Evolutionary conservation across 257 asterid species (phyloP), one percentile per base, ranked within the genome.

Genomic region (Jacaranda mimosifolia): DNA sequence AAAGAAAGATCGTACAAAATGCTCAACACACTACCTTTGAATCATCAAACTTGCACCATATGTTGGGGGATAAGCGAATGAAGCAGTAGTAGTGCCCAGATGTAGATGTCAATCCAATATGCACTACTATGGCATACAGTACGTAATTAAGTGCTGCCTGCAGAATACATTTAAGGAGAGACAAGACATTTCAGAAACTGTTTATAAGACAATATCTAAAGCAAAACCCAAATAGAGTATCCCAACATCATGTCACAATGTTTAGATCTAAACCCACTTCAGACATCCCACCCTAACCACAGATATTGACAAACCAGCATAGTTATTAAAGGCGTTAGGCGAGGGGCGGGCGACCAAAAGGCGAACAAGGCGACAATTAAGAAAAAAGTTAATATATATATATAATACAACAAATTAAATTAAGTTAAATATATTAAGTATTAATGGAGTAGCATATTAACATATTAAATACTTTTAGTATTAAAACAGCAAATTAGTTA

Each of bases 11-110:
- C 5, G 52, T 13, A 21, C 51, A 64, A 7, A 42, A 59, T 39
- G 19, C 40, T 51, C 17, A 49, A 53, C 13, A 26, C 17, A 74
- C 78, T 89, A 95, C 98, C 97, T 70, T 81, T 7, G 94, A 86
- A 81, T 95, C 99, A 81, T 95, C 97, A 84, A 87, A 93, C 86
- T 85, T 85, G 92, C 88, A 93, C 98, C 98, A 95, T 52, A 64
- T 74, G 68, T 85, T 63, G 8, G 92, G 87, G 60, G 94, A 87
- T 71, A 84, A 46, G 55, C 97, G 94, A 76, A 93, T 73, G 80
- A 91, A 91, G 80, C 97, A 83, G 79, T 90, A 91, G 83, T 91
- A 95, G 83, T 93, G 99, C 72, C 99, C 99, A 62, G 94, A 93
- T 60, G 89, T 85, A 78, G 94, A 80, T 52, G 94, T 82, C 63